phyloP scores from a whole-genome alignment of 441 rosid genomes.

The Pelargonium citronellum region DNA sequence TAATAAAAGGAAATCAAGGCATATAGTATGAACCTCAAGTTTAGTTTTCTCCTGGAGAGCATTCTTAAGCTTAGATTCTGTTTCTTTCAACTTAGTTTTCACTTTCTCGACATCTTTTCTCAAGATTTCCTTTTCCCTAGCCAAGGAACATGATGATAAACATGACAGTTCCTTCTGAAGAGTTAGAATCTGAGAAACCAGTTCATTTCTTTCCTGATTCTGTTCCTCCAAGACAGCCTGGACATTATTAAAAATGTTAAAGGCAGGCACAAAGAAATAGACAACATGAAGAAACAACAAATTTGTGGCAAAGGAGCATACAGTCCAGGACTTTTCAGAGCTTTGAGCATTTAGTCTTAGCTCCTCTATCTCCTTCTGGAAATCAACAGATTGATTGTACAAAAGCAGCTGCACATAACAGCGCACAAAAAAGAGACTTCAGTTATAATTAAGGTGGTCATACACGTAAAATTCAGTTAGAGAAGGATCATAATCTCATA shows the following conservation, averaged over 20 bases:
- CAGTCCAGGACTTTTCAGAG: slow-evolving; percentile 42
- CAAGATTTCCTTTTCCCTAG: slow-evolving; percentile 68
- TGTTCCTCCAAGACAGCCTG: slow-evolving; percentile 55
- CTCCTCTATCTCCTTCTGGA: slow-evolving; percentile 49
- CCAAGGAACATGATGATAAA: slow-evolving; percentile 55
- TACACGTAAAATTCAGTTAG: neutral
- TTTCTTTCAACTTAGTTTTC: slow-evolving; percentile 70
- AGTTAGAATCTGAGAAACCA: slow-evolving; percentile 49
- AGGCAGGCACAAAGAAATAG: slow-evolving; percentile 17
- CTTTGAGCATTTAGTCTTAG: slow-evolving; percentile 40
- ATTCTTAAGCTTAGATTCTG: slow-evolving; percentile 77
- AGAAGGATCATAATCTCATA: neutral
- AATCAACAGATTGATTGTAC: slow-evolving; percentile 38
- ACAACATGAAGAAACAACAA: slow-evolving; percentile 11
- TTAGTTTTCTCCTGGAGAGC: slow-evolving; percentile 86
- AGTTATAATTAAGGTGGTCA: neutral
- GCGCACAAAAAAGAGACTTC: slow-evolving; percentile 10
- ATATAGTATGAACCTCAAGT: slow-evolving; percentile 53
- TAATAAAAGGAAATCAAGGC: slow-evolving; percentile 12
- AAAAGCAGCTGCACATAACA: slow-evolving; percentile 39
- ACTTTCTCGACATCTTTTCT: slow-evolving; percentile 85
- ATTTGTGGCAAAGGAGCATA: slow-evolving; percentile 23
- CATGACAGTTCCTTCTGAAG: slow-evolving; percentile 65
- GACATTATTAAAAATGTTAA: slow-evolving; percentile 20
- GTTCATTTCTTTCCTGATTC: slow-evolving; percentile 46